Conservation (phyloP, 1,284 basidiomycete genomes). For the Hypsizygus ulmarius region DNA sequence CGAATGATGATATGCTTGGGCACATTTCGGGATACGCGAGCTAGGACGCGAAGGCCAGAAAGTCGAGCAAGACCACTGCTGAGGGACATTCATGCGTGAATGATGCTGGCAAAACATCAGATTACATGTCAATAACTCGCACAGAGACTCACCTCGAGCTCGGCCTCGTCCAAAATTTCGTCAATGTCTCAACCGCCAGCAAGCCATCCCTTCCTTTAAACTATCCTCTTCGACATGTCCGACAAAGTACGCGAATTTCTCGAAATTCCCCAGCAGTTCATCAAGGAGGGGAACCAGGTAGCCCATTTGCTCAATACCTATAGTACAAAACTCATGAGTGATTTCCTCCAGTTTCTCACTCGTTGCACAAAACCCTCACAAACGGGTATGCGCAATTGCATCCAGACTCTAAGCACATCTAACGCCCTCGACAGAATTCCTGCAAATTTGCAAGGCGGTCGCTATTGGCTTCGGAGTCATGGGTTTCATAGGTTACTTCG, state of each 20-base stretch:
- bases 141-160: conserved; percentile 2
- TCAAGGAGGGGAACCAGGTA: conserved; percentile 92
- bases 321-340: conserved; percentile 12
- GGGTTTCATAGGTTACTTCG: conserved; percentile 97
- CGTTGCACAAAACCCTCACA: conserved; percentile 97
- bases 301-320: conserved; percentile 23
- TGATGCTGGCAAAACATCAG: conserved; percentile 10
- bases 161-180: conserved; percentile 14
- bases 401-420: conserved; percentile 1
- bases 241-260: conserved; percentile 90
- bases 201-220: conserved; percentile 24
- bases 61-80: conserved; percentile 36
- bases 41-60: conserved; percentile 23
- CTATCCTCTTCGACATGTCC: too few relatives aligned
- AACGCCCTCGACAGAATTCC: conserved; percentile 65
- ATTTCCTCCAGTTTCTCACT: conserved; percentile 77
- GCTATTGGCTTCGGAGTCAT: conserved; percentile 94
- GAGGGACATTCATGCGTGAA: conserved; percentile 56
- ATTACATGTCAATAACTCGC: background rate
- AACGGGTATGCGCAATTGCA: conserved; percentile 63
- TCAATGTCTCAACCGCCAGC: conserved; percentile 6
- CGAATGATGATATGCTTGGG: conserved; percentile 12
- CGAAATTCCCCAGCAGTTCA: conserved; percentile 89
- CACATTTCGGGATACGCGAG: conserved; percentile 12
- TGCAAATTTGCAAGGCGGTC: conserved; percentile 90